A percentile compares a stretch with the other conserved stretches of the same genome.
Evolutionary conservation across 371 early-diverging fungal species (phyloP).

Genomic region (Rhizopus microsporus): DNA sequence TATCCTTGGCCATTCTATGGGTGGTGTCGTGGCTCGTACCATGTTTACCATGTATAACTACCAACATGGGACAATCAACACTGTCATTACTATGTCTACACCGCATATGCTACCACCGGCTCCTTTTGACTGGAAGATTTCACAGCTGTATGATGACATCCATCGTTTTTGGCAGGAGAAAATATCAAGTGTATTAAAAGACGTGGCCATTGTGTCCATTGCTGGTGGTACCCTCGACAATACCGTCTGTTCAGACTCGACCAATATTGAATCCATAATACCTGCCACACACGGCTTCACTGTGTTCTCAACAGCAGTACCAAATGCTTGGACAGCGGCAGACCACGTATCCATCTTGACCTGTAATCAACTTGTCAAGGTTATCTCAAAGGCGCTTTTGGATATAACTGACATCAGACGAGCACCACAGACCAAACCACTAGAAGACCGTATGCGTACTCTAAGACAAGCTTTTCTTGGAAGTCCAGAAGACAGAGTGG

Average conservation of each 20-base stretch:
- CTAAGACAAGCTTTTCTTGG: conserved; percentile 65
- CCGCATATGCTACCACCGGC: conserved; percentile 90
- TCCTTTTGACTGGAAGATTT: conserved; percentile 76
- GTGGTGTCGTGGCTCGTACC: conserved; percentile 91
- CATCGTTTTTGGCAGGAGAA: conserved; percentile 75
- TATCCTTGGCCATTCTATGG: conserved; percentile 96
- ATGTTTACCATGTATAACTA: conserved; percentile 78
- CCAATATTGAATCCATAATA: conserved; percentile 74
- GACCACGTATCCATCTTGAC: conserved; percentile 92
- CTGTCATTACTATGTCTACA: conserved; percentile 88
- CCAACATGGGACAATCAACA: conserved; percentile 73
- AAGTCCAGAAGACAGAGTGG: conserved; percentile 55
- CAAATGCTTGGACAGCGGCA: conserved; percentile 85
- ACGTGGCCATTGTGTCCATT: conserved; percentile 84
- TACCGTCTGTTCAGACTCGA: conserved; percentile 80
- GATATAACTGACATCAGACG: conserved; percentile 70
- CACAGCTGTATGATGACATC: conserved; percentile 72
- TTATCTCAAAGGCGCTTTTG: conserved; percentile 59
- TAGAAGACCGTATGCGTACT: conserved; percentile 63
- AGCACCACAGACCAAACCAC: conserved; percentile 65
- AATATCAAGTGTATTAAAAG: conserved; percentile 38
- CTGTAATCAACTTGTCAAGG: conserved; percentile 86
- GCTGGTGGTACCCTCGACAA: conserved; percentile 91
- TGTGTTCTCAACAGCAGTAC: conserved; percentile 72
- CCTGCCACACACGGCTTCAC: conserved; percentile 74